Evolutionary conservation across 108 stramenopile species (phyloP).

Genomic region (Mayamaea pseudoterrestris): DNA sequence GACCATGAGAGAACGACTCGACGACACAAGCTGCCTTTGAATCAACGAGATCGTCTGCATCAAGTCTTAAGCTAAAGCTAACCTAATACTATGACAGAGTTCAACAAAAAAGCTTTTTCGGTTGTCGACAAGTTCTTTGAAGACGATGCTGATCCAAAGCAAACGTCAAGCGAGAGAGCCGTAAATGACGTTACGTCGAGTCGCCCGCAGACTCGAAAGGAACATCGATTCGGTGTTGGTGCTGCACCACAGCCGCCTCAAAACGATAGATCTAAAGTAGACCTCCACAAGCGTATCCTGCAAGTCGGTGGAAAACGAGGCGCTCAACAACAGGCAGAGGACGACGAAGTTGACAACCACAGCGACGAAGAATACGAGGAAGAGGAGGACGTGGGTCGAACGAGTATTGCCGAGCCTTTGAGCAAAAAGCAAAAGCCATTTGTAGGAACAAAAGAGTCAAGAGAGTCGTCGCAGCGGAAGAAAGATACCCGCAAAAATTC

Average conservation of each 20-base stretch:
- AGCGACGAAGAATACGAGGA: slow-evolving; percentile 14
- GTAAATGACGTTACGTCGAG: background rate
- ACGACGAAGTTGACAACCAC: slow-evolving; percentile 12
- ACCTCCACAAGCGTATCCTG: slow-evolving; percentile 15
- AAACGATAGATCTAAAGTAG: background rate
- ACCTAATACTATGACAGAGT: slow-evolving; percentile 41
- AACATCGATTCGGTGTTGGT: slow-evolving; percentile 38
- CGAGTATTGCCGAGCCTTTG: slow-evolving; percentile 19
- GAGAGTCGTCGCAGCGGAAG: slow-evolving; percentile 32
- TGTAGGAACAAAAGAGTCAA: slow-evolving; percentile 50
- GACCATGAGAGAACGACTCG: no score
- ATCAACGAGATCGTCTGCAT: no score
- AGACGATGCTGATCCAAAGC: slow-evolving; percentile 2
- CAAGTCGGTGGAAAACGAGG: slow-evolving; percentile 39
- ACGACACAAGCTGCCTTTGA: no score
- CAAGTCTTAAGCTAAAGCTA: no score
- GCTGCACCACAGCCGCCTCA: slow-evolving; percentile 6
- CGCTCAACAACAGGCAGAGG: slow-evolving; percentile 22
- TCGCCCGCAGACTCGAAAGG: slow-evolving; percentile 4
- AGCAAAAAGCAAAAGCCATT: background rate
- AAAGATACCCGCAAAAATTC: background rate
- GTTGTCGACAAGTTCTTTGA: slow-evolving; percentile 41
- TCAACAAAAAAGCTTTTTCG: slow-evolving; percentile 27
- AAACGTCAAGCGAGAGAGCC: background rate
- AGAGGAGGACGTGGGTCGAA: slow-evolving; percentile 55